A percentile compares a stretch with the other conserved stretches of the same genome.
Evolutionary conservation across 345 rosid species (phyloP).

Genomic region (Hibiscus tridactylites): DNA sequence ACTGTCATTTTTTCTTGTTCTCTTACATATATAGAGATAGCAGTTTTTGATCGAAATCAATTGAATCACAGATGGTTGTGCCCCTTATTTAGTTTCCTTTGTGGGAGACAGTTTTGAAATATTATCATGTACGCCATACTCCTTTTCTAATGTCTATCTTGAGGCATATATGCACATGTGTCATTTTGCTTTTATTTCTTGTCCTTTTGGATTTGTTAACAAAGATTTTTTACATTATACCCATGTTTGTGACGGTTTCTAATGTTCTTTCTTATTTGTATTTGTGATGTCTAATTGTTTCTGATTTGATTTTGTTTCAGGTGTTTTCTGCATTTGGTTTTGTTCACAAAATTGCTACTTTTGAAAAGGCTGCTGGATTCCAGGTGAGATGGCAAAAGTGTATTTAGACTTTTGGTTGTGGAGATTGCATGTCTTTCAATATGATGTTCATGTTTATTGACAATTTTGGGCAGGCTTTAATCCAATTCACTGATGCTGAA

Average conservation of each 20-base stretch:
- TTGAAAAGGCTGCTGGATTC: constrained; percentile 97
- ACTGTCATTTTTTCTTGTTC: constrained; percentile 5
- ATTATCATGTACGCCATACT: constrained; percentile 61
- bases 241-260: constrained; percentile 22
- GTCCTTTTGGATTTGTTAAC: constrained; percentile 23
- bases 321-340: constrained; percentile 98
- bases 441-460: constrained; percentile 8
- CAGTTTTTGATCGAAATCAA: constrained; percentile 29
- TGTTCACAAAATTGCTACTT: constrained; percentile 98
- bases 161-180: constrained; percentile 67
- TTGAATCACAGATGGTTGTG: constrained; percentile 59
- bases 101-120: constrained; percentile 76
- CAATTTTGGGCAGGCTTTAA: constrained; percentile 57
- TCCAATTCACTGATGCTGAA: constrained; percentile 84
- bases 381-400: constrained; percentile 43
- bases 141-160: constrained; percentile 69
- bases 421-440: constrained; percentile 2
- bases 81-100: constrained; percentile 61
- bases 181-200: constrained; percentile 66
- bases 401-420: constrained; percentile 6
- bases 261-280: not conserved
- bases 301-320: constrained; percentile 36
- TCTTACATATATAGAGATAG: constrained; percentile 6
- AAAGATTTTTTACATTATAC: not conserved
- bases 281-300: constrained; percentile 11